Percentiles rank a stretch among this genome's conserved stretches.
These are phyloP conservation scores for Gaertneriomyces semiglobifer DNA, from an alignment of 192 early-diverging fungal species.

Conservation along the genomic window DNA sequence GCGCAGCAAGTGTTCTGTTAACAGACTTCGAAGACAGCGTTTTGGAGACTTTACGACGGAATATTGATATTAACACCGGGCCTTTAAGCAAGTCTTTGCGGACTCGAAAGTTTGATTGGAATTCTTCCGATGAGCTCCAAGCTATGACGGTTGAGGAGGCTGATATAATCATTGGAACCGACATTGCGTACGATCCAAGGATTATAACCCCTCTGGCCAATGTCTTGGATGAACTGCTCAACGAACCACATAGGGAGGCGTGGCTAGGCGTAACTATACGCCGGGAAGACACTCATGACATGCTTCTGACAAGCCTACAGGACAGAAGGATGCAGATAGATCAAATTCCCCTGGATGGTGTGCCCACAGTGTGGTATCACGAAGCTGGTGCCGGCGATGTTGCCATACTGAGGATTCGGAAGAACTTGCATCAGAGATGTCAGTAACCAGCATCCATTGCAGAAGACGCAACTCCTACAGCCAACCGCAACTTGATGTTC, in stretches of 20 bases:
- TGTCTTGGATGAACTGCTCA: slow-evolving; percentile 25
- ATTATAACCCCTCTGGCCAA: slow-evolving; percentile 29
- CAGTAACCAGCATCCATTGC: too few species aligned
- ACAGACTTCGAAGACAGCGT: slow-evolving; percentile 33
- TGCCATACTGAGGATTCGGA: not conserved
- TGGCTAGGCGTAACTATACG: not conserved
- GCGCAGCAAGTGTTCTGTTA: slow-evolving; percentile 20
- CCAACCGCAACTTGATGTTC: too few species aligned
- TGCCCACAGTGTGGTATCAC: slow-evolving; percentile 1
- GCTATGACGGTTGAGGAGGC: not conserved
- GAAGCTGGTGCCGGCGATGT: not conserved
- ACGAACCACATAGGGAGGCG: not conserved
- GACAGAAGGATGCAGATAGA: not conserved
- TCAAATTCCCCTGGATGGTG: not conserved
- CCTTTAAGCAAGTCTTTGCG: not conserved
- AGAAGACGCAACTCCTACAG: too few species aligned
- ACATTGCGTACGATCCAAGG: slow-evolving; percentile 41
- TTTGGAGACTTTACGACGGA: slow-evolving; percentile 22
- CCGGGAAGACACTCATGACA: not conserved
- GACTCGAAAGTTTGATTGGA: slow-evolving; percentile 32
- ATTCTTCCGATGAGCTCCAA: not conserved
- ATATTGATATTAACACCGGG: slow-evolving; percentile 32
- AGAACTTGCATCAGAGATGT: too few species aligned
- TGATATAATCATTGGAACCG: slow-evolving; percentile 32
- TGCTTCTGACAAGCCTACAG: slow-evolving; percentile 4